Evolutionary conservation across 1,284 basidiomycete species (phyloP).

Genomic region (Chalciporus sp.): DNA sequence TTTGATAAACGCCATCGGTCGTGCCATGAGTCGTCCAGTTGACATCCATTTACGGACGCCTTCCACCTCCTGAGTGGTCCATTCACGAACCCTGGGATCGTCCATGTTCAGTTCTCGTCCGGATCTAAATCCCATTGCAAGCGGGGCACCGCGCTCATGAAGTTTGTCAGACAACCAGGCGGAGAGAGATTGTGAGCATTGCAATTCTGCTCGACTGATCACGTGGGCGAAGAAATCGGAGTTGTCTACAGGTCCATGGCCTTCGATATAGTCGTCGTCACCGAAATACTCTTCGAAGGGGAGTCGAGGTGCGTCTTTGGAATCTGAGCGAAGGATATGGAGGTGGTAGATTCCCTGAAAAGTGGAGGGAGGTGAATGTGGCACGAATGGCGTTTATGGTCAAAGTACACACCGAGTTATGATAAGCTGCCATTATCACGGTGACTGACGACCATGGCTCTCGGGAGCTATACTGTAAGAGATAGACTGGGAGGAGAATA

Average conservation of each 20-base stretch:
- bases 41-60: conserved; percentile 29
- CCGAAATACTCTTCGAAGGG: conserved; percentile 29
- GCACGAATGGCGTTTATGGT: background rate
- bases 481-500: conserved; percentile 44
- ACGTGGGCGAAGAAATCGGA: conserved; percentile 21
- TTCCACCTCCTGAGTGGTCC: conserved; percentile 34
- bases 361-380: background rate
- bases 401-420: conserved; percentile 28
- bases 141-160: conserved; percentile 23
- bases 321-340: conserved; percentile 29
- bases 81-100: conserved; percentile 41
- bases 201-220: conserved; percentile 18
- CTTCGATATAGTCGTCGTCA: conserved; percentile 33
- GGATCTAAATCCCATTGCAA: conserved; percentile 11
- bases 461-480: conserved; percentile 34
- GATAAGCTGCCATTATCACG: conserved; percentile 37
- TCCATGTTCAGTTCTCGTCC: conserved; percentile 33
- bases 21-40: conserved; percentile 19
- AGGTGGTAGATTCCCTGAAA: conserved; percentile 32
- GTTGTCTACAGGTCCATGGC: conserved; percentile 19
- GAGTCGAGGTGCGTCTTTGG: conserved; percentile 20
- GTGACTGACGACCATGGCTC: conserved; percentile 36
- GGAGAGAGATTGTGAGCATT: conserved; percentile 24
- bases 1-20: conserved; percentile 25
- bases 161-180: conserved; percentile 34